Percentiles rank a stretch among this genome's conserved stretches.
Evolutionary conservation across 176 grass and related monocot species (phyloP).

Genomic region (Musa itinerans): DNA sequence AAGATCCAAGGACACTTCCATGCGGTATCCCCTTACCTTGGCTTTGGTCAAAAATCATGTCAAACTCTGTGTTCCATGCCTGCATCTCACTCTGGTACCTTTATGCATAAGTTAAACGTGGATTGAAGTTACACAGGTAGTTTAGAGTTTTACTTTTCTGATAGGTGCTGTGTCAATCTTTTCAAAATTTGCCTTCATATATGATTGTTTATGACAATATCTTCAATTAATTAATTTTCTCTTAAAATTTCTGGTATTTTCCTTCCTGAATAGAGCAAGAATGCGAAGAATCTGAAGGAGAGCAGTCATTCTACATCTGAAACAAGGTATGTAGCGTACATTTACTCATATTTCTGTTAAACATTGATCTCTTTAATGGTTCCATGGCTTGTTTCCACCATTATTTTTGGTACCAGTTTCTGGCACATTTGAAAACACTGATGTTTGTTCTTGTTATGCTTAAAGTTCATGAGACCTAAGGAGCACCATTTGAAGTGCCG

Average conservation of each 20-base stretch:
- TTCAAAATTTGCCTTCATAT: neutral
- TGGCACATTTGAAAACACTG: neutral
- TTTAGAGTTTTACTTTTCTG: neutral
- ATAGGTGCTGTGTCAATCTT: neutral
- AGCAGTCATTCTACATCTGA: neutral
- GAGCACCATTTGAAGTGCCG: neutral
- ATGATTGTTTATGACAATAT: neutral
- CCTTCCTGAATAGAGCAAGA: neutral
- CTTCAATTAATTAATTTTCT: neutral
- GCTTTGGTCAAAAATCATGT: too few relatives aligned
- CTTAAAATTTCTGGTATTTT: neutral
- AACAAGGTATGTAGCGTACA: neutral
- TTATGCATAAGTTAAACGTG: neutral
- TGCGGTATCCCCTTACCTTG: too few relatives aligned
- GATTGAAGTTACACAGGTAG: neutral
- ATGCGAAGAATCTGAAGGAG: conserved; percentile 9
- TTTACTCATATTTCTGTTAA: neutral
- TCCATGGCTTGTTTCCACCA: neutral
- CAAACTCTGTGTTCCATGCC: too few relatives aligned
- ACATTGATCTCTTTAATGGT: neutral
- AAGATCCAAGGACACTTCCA: too few relatives aligned
- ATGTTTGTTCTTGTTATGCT: neutral
- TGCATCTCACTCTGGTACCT: neutral
- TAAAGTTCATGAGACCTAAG: neutral
- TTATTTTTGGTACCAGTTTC: neutral